Conservation (phyloP, 2,329 filamentous ascomycete species). For the Chaetomium strumarium region DNA sequence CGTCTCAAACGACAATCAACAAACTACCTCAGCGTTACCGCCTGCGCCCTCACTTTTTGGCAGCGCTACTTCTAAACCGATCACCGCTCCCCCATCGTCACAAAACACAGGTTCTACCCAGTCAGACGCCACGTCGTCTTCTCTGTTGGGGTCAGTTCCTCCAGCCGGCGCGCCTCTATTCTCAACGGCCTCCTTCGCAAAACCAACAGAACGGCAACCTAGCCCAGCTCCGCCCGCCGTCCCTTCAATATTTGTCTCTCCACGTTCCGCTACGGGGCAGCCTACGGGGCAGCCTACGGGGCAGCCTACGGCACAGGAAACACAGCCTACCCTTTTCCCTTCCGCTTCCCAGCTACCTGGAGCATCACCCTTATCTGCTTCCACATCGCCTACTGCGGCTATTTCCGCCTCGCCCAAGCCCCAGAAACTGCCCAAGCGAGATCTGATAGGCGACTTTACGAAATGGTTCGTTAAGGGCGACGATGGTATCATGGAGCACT, state of each 20-base stretch:
- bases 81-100: neutral
- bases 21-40: neutral
- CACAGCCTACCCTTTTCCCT: neutral
- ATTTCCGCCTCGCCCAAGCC: slow-evolving; percentile 6
- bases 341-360: neutral
- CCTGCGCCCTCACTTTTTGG: neutral
- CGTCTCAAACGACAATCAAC: neutral
- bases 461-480: slow-evolving; percentile 52
- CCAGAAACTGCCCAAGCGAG: slow-evolving; percentile 26
- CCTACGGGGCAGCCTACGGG: neutral
- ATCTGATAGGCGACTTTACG: slow-evolving; percentile 45
- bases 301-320: neutral
- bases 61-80: neutral
- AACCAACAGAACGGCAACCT: slow-evolving; percentile 4
- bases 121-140: neutral
- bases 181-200: neutral
- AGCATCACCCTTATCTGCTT: neutral
- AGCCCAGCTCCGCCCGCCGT: slow-evolving; percentile 6
- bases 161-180: neutral
- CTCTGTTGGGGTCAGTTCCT: neutral
- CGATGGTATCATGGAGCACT: slow-evolving; percentile 46
- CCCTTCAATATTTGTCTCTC: slow-evolving; percentile 16
- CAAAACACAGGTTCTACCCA: neutral
- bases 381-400: neutral
- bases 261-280: neutral